Evolutionary conservation across 306 rosid species (phyloP).

Genomic region (Phaseolus lunatus): DNA sequence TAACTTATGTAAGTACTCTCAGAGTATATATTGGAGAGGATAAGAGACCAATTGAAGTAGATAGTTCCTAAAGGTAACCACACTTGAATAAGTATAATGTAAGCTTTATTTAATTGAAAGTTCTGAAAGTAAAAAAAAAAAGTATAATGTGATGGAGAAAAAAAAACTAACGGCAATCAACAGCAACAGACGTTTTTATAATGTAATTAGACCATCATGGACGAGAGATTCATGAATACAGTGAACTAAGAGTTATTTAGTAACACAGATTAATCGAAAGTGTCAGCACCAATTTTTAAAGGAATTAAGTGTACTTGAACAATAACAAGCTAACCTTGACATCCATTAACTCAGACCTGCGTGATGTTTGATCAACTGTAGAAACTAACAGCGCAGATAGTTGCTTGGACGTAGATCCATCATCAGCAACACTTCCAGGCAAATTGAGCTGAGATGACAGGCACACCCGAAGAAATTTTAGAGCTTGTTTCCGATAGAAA

Average conservation of each 20-base stretch:
- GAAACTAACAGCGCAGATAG: conserved; percentile 79
- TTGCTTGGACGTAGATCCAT: conserved; percentile 75
- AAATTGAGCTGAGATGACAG: conserved; percentile 96
- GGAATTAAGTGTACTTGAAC: conserved; percentile 6
- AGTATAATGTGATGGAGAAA: conserved; percentile 18
- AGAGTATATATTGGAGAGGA: too few species aligned
- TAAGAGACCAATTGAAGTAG: neutral
- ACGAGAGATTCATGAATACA: conserved; percentile 22
- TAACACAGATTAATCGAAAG: conserved; percentile 17
- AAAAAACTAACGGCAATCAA: conserved; percentile 15
- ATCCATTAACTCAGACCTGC: conserved; percentile 74
- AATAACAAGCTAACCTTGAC: conserved; percentile 69
- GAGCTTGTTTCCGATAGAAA: conserved; percentile 87
- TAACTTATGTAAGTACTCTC: too few species aligned
- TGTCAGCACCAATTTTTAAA: neutral
- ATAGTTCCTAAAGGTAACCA: conserved; percentile 12
- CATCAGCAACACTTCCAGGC: conserved; percentile 84
- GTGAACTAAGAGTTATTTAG: neutral
- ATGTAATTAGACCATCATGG: conserved; percentile 27
- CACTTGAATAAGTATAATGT: conserved; percentile 21
- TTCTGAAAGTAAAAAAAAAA: too few species aligned
- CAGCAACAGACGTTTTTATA: conserved; percentile 18
- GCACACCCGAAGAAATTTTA: conserved; percentile 89
- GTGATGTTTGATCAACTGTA: conserved; percentile 74
- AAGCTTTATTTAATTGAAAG: too few species aligned